Evolutionary conservation across 148 eudicot genomes (phyloP), one percentile per base, ranked within the genome.

Genomic region (Talinum fruticosum): DNA sequence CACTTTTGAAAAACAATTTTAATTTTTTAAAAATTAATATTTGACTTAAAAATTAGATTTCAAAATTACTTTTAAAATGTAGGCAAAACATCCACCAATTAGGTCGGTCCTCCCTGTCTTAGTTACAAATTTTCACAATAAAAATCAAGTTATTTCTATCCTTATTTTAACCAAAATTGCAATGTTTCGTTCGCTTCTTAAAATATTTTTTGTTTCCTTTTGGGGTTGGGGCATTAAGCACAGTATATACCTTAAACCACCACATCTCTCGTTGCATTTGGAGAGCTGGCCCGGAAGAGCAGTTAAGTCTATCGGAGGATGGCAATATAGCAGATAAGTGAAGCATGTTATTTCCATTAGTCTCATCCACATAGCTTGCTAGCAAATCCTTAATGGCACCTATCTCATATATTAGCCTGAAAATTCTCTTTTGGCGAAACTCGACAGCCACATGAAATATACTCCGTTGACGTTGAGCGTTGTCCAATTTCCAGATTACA

Each of bases 261-360:
- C 45, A 44, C 53, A 75, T 29, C 76, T 82, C 82, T 0, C 49
- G 73, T 8, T 82, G 82, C 85, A 82, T 82, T 34, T 82, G 85
- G 7, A 82, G 53, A 13, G 81, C 81, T 2, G 84, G 75, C 7
- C 84, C 81, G 4, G 85, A 75, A 18, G 79, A 8, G 16, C 37
- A 57, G 4, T 75, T 70, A 36, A 82, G 82, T 30, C 78, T 35
- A 72, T 71, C 57, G 4, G 72, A 26, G 49, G 82, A 26, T 18
- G 82, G 73, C 14, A 75, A 24, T 18, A 3, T 6, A 0, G 68
- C 82, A 51, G 82, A 82, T 28, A 82, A 71, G 33, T 82, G 85
- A 38, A 82, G 69, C 2, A 82, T 64, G 35, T n/a, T 82, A 33
- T 79, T 67, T n/a, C 34, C 29, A 34, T 15, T 49, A 4, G 2